Conservation (phyloP, 306 rosid species). For the Argentina anserina region DNA sequence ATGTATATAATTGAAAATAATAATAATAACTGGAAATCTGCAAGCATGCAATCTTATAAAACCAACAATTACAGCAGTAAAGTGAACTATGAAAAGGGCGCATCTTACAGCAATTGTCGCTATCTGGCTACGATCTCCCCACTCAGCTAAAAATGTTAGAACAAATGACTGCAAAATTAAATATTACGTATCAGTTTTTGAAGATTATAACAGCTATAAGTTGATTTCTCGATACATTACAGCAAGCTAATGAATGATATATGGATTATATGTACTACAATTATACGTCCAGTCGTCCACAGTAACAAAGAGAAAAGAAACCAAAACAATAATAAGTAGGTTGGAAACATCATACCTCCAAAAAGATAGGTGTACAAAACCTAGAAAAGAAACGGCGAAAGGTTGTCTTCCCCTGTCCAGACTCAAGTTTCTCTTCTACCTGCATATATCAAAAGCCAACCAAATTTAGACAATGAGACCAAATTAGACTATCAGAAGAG, state of each 20-base stretch:
- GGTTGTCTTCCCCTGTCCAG: slow-evolving; percentile 86
- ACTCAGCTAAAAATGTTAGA: slow-evolving; percentile 94
- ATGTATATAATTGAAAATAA: not conserved
- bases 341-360: slow-evolving; percentile 55
- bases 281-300: not conserved
- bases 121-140: slow-evolving; percentile 99
- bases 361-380: slow-evolving; percentile 93
- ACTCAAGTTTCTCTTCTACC: slow-evolving; percentile 98
- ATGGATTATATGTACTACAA: not conserved
- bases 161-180: slow-evolving; percentile 70
- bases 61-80: not conserved
- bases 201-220: not conserved
- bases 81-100: slow-evolving; percentile 5
- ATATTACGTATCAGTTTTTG: slow-evolving; percentile 8
- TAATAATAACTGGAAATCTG: not conserved
- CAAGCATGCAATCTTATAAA: not conserved
- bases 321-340: not conserved
- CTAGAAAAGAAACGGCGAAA: slow-evolving; percentile 81
- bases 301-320: not conserved
- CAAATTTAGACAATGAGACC: slow-evolving; percentile 21
- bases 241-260: not conserved
- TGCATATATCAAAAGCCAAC: slow-evolving; percentile 24
- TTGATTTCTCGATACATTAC: not conserved
- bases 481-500: slow-evolving; percentile 10
- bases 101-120: slow-evolving; percentile 94